Percentiles rank a stretch among this genome's conserved stretches.
phyloP scores from a whole-genome alignment of 176 grass and related monocot species.

The Oryza brachyantha region DNA sequence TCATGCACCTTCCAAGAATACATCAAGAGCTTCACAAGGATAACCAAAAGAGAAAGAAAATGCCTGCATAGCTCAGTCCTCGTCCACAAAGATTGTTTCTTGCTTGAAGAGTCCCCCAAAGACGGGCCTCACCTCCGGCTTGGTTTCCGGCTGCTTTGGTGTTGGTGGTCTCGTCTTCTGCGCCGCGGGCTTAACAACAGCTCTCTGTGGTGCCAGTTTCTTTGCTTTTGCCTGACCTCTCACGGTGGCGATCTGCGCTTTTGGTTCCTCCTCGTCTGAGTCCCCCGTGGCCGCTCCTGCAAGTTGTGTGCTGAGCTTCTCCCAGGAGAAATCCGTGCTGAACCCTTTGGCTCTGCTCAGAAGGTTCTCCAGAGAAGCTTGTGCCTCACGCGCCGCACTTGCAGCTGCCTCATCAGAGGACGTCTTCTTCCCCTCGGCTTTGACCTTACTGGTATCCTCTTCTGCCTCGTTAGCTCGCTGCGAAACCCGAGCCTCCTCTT shows the following conservation, averaged over 20 bases:
- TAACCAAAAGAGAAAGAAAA: not conserved
- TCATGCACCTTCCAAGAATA: conserved; percentile 16
- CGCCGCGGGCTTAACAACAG: conserved; percentile 59
- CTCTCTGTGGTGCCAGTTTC: conserved; percentile 72
- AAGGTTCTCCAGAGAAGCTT: conserved; percentile 51
- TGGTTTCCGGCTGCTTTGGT: conserved; percentile 43
- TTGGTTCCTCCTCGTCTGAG: conserved; percentile 43
- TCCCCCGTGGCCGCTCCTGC: conserved; percentile 15
- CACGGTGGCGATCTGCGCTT: conserved; percentile 69
- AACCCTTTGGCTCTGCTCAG: conserved; percentile 58
- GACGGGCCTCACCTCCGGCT: conserved; percentile 64
- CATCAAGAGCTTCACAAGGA: conserved; percentile 25
- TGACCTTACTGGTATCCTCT: conserved; percentile 37
- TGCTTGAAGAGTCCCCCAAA: conserved; percentile 97
- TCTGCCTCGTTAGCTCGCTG: conserved; percentile 43
- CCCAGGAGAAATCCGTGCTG: conserved; percentile 61
- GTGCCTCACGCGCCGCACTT: conserved; percentile 6
- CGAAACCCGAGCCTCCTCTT: conserved; percentile 49
- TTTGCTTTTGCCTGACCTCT: conserved; percentile 78
- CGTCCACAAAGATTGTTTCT: conserved; percentile 80
- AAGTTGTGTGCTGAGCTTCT: conserved; percentile 67
- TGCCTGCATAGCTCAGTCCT: conserved; percentile 46
- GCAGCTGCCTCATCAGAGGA: conserved; percentile 20
- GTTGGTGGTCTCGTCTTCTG: conserved; percentile 47
- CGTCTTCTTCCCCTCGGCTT: conserved; percentile 21